These are phyloP conservation scores for Echria macrotheca DNA, from an alignment of 495 filamentous ascomycete species.

Conservation along the genomic window DNA sequence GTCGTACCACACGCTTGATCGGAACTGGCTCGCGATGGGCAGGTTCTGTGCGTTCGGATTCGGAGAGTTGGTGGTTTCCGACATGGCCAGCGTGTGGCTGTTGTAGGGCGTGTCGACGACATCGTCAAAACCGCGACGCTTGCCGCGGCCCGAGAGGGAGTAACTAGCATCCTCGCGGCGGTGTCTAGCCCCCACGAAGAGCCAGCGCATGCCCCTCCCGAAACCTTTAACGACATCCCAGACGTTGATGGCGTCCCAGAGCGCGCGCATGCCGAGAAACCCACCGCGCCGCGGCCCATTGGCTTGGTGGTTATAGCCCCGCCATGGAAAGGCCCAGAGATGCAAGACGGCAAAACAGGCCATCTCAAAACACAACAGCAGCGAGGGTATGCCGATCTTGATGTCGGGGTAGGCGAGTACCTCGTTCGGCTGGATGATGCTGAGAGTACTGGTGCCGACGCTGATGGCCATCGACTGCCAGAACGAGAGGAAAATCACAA, in stretches of 20 bases:
- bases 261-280: conserved; percentile 53
- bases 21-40: conserved; percentile 40
- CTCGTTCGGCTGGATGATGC: conserved; percentile 55
- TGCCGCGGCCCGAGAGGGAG: conserved; percentile 16
- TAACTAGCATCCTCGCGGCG: conserved; percentile 44
- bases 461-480: conserved; percentile 78
- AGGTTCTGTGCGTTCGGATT: conserved; percentile 33
- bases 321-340: conserved; percentile 74
- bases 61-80: conserved; percentile 23
- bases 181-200: conserved; percentile 63
- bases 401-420: conserved; percentile 66
- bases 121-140: conserved; percentile 7
- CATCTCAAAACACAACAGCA: conserved; percentile 86
- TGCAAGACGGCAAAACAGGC: conserved; percentile 73
- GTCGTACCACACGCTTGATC: conserved; percentile 25
- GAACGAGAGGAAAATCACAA: conserved; percentile 93
- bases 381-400: conserved; percentile 71
- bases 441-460: conserved; percentile 56
- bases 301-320: conserved; percentile 18
- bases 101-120: conserved; percentile 10
- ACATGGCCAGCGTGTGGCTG: conserved; percentile 26
- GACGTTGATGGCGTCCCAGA: conserved; percentile 70
- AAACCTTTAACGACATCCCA: conserved; percentile 79
- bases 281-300: conserved; percentile 57
- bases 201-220: conserved; percentile 72